A percentile compares a stretch with the other conserved stretches of the same genome.
phyloP scores from a whole-genome alignment of 164 flowering plant species.

The Kingdonia uniflora region DNA sequence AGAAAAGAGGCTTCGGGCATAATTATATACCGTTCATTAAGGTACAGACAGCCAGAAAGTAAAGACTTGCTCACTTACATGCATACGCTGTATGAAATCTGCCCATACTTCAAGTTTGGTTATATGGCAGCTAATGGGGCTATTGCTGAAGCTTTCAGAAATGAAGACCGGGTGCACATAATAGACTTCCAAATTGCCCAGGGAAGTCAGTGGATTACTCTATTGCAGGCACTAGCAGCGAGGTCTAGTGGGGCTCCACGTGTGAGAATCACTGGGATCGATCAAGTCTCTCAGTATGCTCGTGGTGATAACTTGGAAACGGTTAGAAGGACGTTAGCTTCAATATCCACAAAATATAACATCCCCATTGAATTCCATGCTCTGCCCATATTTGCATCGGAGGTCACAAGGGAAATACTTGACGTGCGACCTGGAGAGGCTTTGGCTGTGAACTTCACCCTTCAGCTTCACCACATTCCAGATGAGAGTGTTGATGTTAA shows the following conservation, averaged over 20 bases:
- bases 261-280: slow-evolving; percentile 73
- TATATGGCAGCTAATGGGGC: slow-evolving; percentile 92
- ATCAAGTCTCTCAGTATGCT: slow-evolving; percentile 52
- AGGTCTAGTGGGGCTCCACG: slow-evolving; percentile 67
- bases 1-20: slow-evolving; percentile 44
- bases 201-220: slow-evolving; percentile 73
- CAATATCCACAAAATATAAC: slow-evolving; percentile 44
- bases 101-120: slow-evolving; percentile 83
- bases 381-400: slow-evolving; percentile 29
- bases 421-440: slow-evolving; percentile 67
- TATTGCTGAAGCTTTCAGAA: slow-evolving; percentile 66
- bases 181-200: slow-evolving; percentile 73
- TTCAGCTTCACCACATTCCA: slow-evolving; percentile 71
- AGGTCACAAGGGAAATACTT: slow-evolving; percentile 45
- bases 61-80: slow-evolving; percentile 64
- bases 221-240: slow-evolving; percentile 71
- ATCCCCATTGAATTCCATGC: slow-evolving; percentile 61
- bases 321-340: slow-evolving; percentile 40
- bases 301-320: slow-evolving; percentile 52
- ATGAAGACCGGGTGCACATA: slow-evolving; percentile 59
- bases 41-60: slow-evolving; percentile 51
- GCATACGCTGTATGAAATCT: slow-evolving; percentile 63
- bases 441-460: slow-evolving; percentile 63
- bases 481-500: slow-evolving; percentile 58
- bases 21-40: slow-evolving; percentile 40